Conservation (phyloP, 495 filamentous ascomycete species). For the Penicillium salamii region DNA sequence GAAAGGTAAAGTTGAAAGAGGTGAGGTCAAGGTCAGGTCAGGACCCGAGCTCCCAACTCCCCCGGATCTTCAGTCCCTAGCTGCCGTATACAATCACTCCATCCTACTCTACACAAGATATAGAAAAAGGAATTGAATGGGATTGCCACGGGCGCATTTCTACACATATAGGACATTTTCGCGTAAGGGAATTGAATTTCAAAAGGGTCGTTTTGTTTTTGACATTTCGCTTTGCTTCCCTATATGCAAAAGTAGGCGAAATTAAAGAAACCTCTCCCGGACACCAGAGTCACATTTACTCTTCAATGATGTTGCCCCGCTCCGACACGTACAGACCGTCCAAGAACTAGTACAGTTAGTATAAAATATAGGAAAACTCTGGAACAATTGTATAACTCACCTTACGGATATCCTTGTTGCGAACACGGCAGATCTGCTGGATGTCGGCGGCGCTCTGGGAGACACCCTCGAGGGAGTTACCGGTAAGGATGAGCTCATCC, state of each 20-base stretch:
- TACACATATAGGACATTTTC: constrained; percentile 26
- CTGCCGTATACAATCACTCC: background rate
- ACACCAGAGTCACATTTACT: constrained; percentile 48
- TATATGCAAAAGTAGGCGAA: constrained; percentile 45
- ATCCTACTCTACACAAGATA: background rate
- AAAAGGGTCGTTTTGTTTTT: constrained; percentile 45
- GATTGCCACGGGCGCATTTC: constrained; percentile 13
- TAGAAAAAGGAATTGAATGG: background rate
- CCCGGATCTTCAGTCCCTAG: background rate
- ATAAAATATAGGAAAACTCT: constrained; percentile 17
- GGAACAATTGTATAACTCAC: constrained; percentile 41
- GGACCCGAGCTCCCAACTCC: background rate
- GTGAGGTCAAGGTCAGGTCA: background rate
- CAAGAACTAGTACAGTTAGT: constrained; percentile 69
- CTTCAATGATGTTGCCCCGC: constrained; percentile 86
- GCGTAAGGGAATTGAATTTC: constrained; percentile 26
- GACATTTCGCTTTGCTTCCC: constrained; percentile 44
- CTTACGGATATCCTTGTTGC: constrained; percentile 99
- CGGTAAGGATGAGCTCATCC: constrained; percentile 89
- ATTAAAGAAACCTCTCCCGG: constrained; percentile 43
- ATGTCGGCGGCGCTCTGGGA: constrained; percentile 98
- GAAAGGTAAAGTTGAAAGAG: background rate
- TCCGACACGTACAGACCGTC: constrained; percentile 99
- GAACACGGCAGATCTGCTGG: constrained; percentile 97
- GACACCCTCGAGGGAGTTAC: constrained; percentile 94